Evolutionary conservation across 2,329 filamentous ascomycete genomes (phyloP).

Genomic region (Decorospora gaudefroyi): DNA sequence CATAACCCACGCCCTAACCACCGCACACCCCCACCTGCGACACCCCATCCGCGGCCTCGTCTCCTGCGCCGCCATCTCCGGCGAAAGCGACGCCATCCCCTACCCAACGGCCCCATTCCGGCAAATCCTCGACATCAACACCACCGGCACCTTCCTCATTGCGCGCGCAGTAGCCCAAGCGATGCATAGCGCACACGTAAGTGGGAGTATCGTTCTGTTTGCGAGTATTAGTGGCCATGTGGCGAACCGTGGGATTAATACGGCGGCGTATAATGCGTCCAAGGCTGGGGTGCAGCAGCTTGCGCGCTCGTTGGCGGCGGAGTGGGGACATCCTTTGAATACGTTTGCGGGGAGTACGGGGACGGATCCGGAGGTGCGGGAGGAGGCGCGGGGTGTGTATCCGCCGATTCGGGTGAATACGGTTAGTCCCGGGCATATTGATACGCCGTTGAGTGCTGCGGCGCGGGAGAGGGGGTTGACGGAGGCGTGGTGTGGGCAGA

Average conservation of each 20-base stretch:
- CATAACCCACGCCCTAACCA: conserved; percentile 18
- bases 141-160: conserved; percentile 46
- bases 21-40: conserved; percentile 14
- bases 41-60: conserved; percentile 34
- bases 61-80: conserved; percentile 37
- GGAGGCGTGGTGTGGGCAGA: conserved; percentile 38
- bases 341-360: conserved; percentile 47
- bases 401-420: conserved; percentile 58
- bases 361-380: conserved; percentile 19
- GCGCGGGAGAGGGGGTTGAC: conserved; percentile 39
- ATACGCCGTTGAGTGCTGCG: conserved; percentile 49
- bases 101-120: conserved; percentile 43
- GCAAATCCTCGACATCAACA: conserved; percentile 47
- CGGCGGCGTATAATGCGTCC: conserved; percentile 58
- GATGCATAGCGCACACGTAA: conserved; percentile 36
- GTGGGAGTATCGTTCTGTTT: conserved; percentile 47
- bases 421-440: conserved; percentile 59
- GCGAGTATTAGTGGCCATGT: conserved; percentile 47
- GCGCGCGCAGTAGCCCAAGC: conserved; percentile 41
- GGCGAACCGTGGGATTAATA: conserved; percentile 48
- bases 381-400: conserved; percentile 24
- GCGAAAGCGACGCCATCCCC: conserved; percentile 39
- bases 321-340: conserved; percentile 49
- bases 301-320: conserved; percentile 56
- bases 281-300: conserved; percentile 61